Base-by-base conservation (phyloP, 108 stramenopile species). In the Aurantiochytrium sp. region DNA sequence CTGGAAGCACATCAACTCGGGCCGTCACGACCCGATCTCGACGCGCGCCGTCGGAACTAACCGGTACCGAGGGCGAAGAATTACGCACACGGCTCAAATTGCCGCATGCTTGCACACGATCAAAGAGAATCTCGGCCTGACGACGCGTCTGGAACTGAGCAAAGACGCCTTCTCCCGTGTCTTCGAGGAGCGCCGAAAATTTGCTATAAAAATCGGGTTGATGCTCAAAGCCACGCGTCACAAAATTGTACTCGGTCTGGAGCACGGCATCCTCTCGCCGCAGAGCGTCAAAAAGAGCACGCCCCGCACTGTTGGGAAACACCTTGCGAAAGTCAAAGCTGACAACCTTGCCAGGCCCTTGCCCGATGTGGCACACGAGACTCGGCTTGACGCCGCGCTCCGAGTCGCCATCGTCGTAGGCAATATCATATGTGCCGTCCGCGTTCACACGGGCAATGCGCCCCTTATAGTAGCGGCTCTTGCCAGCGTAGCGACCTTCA, bases 361-460 rank as follows among this genome's bases (percentile, higher is more conserved):
- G 76, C 12, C 76, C 76, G 4, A 83, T 83, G 76, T 83, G 76
- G 76, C 76, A 83, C 3, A 83, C 76, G 25, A 83, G 76, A 23
- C 51, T 83, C 45, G 76, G 76, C 76, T 83, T 83, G 60, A 88
- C 88, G 14, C 88, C 60, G 5, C 60, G 43, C 71, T 93, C 92
- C 88, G 58, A 42, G 47, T 92, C 91, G 8, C 92, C 92, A 45
- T 92, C 92, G 58, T 93, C 92, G 64, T 92, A 93, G 12, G 35
- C 43, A 6, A 94, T 83, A 53, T 93, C 91, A 35, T 88, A 92
- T 5, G 93, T 94, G 5, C 59, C 91, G 59, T 93, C 93, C 4
- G 45, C 59, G 60, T 91, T 90, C 51, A 90, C 92, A 6, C 76
- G 45, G 8, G 76, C 76, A 23, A 83, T 83, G 25, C 76, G 45